Evolutionary conservation across 2,329 filamentous ascomycete genomes (phyloP).

Genomic region (Pseudohalonectria lignicola): DNA sequence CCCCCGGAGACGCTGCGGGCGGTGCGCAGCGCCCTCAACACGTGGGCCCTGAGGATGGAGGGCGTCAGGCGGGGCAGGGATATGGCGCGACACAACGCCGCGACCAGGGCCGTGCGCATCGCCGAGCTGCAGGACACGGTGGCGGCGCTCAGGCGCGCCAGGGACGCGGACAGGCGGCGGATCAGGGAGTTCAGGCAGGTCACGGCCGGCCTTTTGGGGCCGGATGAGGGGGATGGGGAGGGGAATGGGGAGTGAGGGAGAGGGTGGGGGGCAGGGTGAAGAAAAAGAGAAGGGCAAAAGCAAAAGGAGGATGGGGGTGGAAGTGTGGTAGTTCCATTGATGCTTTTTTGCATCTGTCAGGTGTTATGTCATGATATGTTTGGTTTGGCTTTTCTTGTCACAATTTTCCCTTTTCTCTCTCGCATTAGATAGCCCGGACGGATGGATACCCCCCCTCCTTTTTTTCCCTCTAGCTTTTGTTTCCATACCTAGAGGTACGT

Average conservation of each 20-base stretch:
- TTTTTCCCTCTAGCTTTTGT: too few species aligned
- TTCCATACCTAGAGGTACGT: too few species aligned
- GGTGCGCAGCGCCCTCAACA: slow-evolving; percentile 18
- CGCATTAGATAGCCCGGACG: too few species aligned
- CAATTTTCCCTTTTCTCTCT: too few species aligned
- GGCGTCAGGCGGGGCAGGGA: slow-evolving; percentile 9
- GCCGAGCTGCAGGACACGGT: slow-evolving; percentile 8
- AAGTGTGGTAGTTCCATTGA: too few species aligned
- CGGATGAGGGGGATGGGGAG: background rate
- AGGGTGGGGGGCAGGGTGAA: background rate
- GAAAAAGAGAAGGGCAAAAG: background rate
- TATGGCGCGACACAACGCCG: slow-evolving; percentile 39
- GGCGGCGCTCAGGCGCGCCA: slow-evolving; percentile 6
- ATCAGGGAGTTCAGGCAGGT: background rate
- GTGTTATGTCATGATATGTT: too few species aligned
- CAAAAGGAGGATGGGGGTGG: background rate
- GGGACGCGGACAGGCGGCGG: background rate
- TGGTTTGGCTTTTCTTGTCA: too few species aligned
- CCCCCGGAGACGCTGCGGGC: slow-evolving; percentile 13
- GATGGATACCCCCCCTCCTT: too few species aligned
- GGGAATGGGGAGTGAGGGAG: background rate
- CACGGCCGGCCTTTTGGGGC: background rate
- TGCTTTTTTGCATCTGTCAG: too few species aligned
- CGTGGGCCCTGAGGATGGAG: slow-evolving; percentile 5
- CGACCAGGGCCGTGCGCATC: slow-evolving; percentile 40